Evolutionary conservation across 345 rosid genomes (phyloP).

Genomic region (Gossypium anomalum): DNA sequence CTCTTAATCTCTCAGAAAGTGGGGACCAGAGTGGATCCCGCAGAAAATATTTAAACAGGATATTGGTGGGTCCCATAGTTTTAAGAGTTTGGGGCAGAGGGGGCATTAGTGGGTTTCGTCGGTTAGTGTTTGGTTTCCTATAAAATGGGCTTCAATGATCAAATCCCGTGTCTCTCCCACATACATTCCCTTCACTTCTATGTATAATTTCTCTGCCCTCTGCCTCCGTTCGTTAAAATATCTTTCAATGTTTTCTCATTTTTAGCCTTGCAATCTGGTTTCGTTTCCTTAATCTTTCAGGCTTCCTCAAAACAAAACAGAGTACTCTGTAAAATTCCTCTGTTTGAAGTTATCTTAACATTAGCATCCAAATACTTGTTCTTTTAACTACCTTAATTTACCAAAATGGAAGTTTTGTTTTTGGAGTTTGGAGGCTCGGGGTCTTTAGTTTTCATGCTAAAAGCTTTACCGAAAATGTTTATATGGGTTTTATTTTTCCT

Average conservation of each 20-base stretch:
- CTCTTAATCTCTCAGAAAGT: not conserved
- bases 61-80: conserved; percentile 9
- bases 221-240: not conserved
- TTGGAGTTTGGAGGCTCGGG: not conserved
- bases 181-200: not conserved
- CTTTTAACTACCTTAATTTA: conserved; percentile 1
- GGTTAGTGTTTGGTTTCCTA: conserved; percentile 22
- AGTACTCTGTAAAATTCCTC: conserved; percentile 12
- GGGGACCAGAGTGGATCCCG: conserved; percentile 16
- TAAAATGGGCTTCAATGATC: conserved; percentile 22
- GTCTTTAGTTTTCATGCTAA: not conserved
- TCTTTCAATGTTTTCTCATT: not conserved
- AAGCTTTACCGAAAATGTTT: conserved; percentile 3
- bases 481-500: not conserved
- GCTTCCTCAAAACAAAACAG: conserved; percentile 5
- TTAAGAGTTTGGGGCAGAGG: not conserved
- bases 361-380: conserved; percentile 1
- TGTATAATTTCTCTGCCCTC: not conserved
- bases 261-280: not conserved
- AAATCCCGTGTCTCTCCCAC: conserved; percentile 19
- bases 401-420: conserved; percentile 22
- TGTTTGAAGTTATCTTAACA: not conserved
- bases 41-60: not conserved
- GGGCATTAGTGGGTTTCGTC: conserved; percentile 17
- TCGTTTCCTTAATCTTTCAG: not conserved